Evolutionary conservation across 345 rosid genomes (phyloP).

Genomic region (Populus alba): DNA sequence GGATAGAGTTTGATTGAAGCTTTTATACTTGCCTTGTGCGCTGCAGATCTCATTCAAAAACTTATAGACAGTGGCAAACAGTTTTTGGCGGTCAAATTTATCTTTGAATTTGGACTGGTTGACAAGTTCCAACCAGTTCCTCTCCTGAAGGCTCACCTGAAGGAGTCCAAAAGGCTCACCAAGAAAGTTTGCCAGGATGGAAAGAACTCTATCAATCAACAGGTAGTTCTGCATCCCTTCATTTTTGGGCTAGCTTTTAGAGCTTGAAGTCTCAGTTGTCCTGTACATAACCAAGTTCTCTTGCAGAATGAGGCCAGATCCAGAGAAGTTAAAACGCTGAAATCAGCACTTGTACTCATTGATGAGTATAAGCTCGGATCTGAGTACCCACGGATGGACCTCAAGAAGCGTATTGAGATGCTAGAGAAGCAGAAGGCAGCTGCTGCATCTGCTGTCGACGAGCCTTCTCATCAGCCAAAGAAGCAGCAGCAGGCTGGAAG

Average conservation of each 20-base stretch:
- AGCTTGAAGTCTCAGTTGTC: neutral
- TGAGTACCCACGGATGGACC: slow-evolving; percentile 36
- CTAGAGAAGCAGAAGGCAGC: slow-evolving; percentile 28
- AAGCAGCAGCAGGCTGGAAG: slow-evolving; percentile 25
- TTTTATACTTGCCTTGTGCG: neutral
- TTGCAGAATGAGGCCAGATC: slow-evolving; percentile 55
- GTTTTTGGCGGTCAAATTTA: slow-evolving; percentile 51
- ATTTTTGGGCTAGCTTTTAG: neutral
- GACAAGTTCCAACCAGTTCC: slow-evolving; percentile 54
- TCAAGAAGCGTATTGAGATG: slow-evolving; percentile 24
- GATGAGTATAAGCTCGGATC: slow-evolving; percentile 57
- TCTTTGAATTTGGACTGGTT: slow-evolving; percentile 58
- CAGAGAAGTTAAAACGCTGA: slow-evolving; percentile 59
- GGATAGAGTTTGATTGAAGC: slow-evolving; percentile 12
- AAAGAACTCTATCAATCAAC: slow-evolving; percentile 43
- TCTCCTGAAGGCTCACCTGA: slow-evolving; percentile 46
- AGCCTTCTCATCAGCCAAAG: slow-evolving; percentile 9
- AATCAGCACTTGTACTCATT: slow-evolving; percentile 50
- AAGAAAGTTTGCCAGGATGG: slow-evolving; percentile 33
- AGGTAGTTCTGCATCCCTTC: slow-evolving; percentile 35
- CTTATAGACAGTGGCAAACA: slow-evolving; percentile 51
- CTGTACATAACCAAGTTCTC: neutral
- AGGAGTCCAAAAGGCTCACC: slow-evolving; percentile 35
- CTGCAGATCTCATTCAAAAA: slow-evolving; percentile 53
- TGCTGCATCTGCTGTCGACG: slow-evolving; percentile 10